Evolutionary conservation across 805 yeast species (phyloP).

Genomic region (Saccharomyces paradoxus): DNA sequence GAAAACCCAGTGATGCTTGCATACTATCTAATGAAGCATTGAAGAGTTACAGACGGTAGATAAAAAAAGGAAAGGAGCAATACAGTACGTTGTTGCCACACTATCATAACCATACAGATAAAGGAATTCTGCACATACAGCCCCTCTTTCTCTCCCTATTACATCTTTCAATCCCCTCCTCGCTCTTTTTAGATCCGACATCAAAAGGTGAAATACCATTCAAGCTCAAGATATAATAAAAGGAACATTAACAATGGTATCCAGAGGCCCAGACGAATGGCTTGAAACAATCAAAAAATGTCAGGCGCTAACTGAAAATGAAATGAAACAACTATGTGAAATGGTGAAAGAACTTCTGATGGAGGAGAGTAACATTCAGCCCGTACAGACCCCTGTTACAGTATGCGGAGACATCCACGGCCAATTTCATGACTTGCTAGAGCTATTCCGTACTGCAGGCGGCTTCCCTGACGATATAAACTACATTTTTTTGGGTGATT

Average conservation of each 20-base stretch:
- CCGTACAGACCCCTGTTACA: conserved; percentile 87
- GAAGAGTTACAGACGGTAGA: not conserved
- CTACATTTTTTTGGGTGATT: conserved; percentile 88
- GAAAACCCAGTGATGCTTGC: not conserved
- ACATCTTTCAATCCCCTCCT: not conserved
- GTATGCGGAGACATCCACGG: conserved; percentile 98
- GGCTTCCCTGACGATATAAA: conserved; percentile 81
- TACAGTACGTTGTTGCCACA: not conserved
- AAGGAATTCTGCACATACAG: not conserved
- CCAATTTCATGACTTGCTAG: conserved; percentile 89
- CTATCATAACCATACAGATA: not conserved
- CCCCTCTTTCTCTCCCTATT: not conserved
- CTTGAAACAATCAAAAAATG: conserved; percentile 88
- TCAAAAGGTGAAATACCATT: not conserved
- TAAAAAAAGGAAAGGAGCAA: not conserved
- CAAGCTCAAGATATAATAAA: not conserved
- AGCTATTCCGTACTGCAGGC: conserved; percentile 82
- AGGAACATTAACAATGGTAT: conserved; percentile 38
- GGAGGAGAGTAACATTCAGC: conserved; percentile 95
- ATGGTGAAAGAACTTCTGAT: conserved; percentile 86
- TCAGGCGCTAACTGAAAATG: conserved; percentile 78
- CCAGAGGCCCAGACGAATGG: conserved; percentile 93
- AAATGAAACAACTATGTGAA: conserved; percentile 94
- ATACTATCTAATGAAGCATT: not conserved
- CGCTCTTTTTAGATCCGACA: not conserved